Percentiles rank a stretch among this genome's conserved stretches.
Conservation (phyloP, 2,329 filamentous ascomycete species). For the Aschersonia sp. region DNA sequence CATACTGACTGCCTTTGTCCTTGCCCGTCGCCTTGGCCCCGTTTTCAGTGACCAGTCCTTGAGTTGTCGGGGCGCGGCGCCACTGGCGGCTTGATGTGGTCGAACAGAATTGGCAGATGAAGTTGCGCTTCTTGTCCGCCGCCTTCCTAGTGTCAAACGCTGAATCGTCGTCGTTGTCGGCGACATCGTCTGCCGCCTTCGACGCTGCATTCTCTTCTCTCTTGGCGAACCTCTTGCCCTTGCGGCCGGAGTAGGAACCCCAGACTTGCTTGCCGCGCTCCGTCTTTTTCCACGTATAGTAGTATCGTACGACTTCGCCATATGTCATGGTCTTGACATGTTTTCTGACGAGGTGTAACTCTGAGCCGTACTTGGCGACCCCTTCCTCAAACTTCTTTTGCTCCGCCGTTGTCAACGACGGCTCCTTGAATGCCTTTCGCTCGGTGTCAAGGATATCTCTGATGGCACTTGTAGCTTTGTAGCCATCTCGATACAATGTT, state of each 20-base stretch:
- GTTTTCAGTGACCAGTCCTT: conserved; percentile 53
- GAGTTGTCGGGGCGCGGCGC: conserved; percentile 72
- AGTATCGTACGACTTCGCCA: conserved; percentile 75
- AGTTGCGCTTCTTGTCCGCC: conserved; percentile 59
- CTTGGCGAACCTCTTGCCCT: conserved; percentile 77
- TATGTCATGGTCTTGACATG: conserved; percentile 75
- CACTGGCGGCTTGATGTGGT: conserved; percentile 74
- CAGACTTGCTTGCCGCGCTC: conserved; percentile 74
- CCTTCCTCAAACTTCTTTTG: conserved; percentile 86
- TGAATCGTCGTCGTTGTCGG: conserved; percentile 85
- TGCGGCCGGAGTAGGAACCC: conserved; percentile 76
- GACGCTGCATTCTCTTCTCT: conserved; percentile 54
- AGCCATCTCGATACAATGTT: conserved; percentile 57
- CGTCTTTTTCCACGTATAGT: conserved; percentile 98
- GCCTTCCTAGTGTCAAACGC: conserved; percentile 90
- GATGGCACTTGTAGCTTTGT: conserved; percentile 56
- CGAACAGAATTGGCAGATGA: conserved; percentile 88
- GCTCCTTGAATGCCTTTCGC: conserved; percentile 67
- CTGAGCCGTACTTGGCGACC: conserved; percentile 80
- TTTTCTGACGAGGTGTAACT: conserved; percentile 68
- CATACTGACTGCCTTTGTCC: conserved; percentile 61
- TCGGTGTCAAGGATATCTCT: conserved; percentile 54
- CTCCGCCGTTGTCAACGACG: conserved; percentile 63
- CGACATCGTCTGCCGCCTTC: conserved; percentile 83
- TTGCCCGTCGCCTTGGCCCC: conserved; percentile 45